These are phyloP conservation scores for Silene uniflora DNA, from an alignment of 148 eudicot species.

Conservation along the genomic window DNA sequence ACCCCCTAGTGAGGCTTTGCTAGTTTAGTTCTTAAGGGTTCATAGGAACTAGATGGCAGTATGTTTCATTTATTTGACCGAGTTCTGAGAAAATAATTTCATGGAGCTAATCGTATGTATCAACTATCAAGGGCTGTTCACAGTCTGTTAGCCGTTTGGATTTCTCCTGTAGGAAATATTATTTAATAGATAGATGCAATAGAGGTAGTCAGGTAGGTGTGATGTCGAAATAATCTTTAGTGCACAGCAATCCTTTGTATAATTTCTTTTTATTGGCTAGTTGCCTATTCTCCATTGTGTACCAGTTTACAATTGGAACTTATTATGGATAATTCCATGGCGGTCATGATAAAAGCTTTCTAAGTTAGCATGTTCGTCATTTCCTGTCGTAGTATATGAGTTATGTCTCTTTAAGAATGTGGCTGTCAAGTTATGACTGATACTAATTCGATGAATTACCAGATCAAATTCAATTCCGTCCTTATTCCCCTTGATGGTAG, in stretches of 20 bases:
- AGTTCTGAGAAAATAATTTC: too few relatives aligned
- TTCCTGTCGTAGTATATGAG: background rate
- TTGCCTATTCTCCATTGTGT: background rate
- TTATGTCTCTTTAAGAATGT: background rate
- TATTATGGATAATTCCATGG: background rate
- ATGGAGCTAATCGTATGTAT: background rate
- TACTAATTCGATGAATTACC: background rate
- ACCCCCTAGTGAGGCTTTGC: too few relatives aligned
- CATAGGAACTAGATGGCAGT: too few relatives aligned
- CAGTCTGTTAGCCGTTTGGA: background rate
- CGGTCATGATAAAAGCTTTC: background rate
- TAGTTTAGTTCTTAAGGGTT: too few relatives aligned
- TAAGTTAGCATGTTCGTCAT: background rate
- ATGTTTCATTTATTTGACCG: too few relatives aligned
- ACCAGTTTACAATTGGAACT: background rate
- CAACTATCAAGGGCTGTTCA: background rate
- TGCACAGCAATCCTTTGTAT: background rate
- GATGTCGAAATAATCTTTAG: background rate
- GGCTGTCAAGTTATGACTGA: background rate
- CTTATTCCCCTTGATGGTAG: background rate
- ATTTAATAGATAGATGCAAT: slow-evolving; percentile 4
- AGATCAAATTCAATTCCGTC: background rate
- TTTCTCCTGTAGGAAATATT: background rate
- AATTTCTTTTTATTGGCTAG: background rate
- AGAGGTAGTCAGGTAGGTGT: background rate